A percentile compares a stretch with the other conserved stretches of the same genome.
phyloP scores from a whole-genome alignment of 768 basidiomycete genomes.

The Sarcodon sp. region DNA sequence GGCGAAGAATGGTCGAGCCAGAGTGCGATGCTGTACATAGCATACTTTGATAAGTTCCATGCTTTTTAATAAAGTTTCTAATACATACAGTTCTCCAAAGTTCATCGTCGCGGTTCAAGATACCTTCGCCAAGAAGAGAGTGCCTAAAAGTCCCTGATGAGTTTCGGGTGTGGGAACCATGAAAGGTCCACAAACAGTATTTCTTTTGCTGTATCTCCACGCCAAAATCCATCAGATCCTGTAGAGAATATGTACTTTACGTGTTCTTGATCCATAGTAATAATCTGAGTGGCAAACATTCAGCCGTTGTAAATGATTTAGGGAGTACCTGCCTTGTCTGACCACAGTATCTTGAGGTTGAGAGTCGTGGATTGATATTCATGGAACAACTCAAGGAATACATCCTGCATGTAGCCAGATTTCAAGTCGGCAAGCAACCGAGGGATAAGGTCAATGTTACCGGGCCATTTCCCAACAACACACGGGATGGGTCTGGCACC shows the following conservation, averaged over 20 bases:
- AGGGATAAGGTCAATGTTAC: slow-evolving; percentile 54
- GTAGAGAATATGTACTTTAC: slow-evolving; percentile 48
- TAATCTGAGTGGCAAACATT: slow-evolving; percentile 27
- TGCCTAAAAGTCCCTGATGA: slow-evolving; percentile 11
- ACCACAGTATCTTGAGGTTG: slow-evolving; percentile 53
- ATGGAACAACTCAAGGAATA: slow-evolving; percentile 46
- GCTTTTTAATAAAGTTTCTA: background rate
- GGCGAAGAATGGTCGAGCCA: slow-evolving; percentile 60
- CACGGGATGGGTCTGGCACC: slow-evolving; percentile 4
- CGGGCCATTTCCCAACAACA: slow-evolving; percentile 56
- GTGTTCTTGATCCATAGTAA: slow-evolving; percentile 59
- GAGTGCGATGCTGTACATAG: slow-evolving; percentile 25
- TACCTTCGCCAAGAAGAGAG: slow-evolving; percentile 52
- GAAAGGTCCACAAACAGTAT: slow-evolving; percentile 30
- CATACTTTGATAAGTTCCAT: background rate
- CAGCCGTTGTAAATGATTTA: background rate
- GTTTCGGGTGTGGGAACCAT: background rate
- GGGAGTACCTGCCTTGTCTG: slow-evolving; percentile 36
- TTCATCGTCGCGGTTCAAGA: slow-evolving; percentile 63
- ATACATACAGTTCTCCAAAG: slow-evolving; percentile 47
- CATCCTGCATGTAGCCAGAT: slow-evolving; percentile 45
- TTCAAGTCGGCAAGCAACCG: slow-evolving; percentile 40
- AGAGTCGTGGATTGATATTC: slow-evolving; percentile 58
- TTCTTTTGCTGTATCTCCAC: slow-evolving; percentile 46
- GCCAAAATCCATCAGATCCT: slow-evolving; percentile 51